Base-by-base conservation (phyloP, 1,284 basidiomycete species). In the Pterula multifida region DNA sequence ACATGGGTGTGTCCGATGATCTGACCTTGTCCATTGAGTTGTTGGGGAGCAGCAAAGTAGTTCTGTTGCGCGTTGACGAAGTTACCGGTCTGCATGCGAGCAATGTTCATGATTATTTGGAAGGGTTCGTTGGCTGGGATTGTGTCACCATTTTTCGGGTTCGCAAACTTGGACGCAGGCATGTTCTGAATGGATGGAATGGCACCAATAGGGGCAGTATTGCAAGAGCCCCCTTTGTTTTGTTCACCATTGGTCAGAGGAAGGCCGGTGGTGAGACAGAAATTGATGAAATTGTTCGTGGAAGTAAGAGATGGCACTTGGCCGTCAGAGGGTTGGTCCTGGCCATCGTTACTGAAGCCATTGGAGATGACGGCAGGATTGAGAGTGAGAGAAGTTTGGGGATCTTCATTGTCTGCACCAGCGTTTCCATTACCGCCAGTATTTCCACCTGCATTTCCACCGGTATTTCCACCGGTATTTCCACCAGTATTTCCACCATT, bases 271-370 rank as follows among this genome's bases (percentile, higher is more conserved):
- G 39, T 75, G 32, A 71, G 58, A 58, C 78, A 82, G 65, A 78
- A 81, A 68, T 84, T 81, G 69, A 84, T 82, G 65, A 80, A 85
- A 67, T 85, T 85, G 69, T 86, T 84, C 39, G 66, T 68, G 42
- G 76, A 79, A 13, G 81, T 83, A 48, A 76, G 60, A 9, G 79
- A 81, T 3, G 76, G 60, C 49, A 77, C 73, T 61, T 80, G 78
- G 51, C 76, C 73, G 57, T 63, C 67, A 21, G 65, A 61, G 11
- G 70, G 69, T 22, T 63, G 63, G 56, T 66, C 56, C 56, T 73
- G 70, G 53, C 76, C 78, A 55, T 77, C 57, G 48, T 75, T 68
- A 44, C 68, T 67, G 58, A 81, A 79, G 52, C 71, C 72, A 22
- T 60, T 57, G 4, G 75, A 72, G 58, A 83, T 68, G 49, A 77